Conservation (phyloP, 176 grass and related monocot genomes). For the Melocanna baccifera region DNA sequence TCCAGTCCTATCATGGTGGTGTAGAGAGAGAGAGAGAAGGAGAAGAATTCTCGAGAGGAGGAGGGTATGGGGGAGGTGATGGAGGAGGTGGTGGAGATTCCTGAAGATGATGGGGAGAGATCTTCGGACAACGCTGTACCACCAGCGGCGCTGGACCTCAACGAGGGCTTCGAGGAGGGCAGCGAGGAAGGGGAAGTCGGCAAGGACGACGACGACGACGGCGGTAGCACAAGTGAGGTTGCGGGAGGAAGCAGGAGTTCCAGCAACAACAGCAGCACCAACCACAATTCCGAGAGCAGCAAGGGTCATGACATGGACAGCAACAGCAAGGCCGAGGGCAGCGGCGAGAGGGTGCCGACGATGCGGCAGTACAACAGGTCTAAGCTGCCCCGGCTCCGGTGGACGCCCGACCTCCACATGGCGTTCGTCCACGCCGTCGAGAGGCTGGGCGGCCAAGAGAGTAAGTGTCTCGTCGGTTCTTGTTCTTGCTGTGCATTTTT, state of each 20-base stretch:
- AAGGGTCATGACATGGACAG: conserved; percentile 25
- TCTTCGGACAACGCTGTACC: conserved; percentile 24
- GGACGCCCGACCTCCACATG: conserved; percentile 94
- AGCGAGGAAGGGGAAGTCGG: conserved; percentile 14
- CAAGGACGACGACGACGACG: conserved; percentile 6
- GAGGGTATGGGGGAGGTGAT: conserved; percentile 45
- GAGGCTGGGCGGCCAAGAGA: conserved; percentile 94
- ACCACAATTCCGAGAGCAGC: conserved; percentile 36
- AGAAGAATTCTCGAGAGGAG: conserved; percentile 13
- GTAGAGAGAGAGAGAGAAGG: conserved; percentile 32
- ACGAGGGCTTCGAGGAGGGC: conserved; percentile 41
- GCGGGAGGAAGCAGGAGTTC: conserved; percentile 34
- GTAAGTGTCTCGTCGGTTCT: conserved; percentile 37
- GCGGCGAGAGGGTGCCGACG: conserved; percentile 35
- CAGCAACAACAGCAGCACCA: conserved; percentile 53
- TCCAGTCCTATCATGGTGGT: conserved; percentile 48
- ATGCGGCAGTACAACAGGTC: conserved; percentile 93
- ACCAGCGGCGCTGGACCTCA: conserved; percentile 56
- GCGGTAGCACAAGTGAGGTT: conserved; percentile 36
- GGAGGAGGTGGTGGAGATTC: conserved; percentile 49
- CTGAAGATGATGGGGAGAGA: conserved; percentile 35
- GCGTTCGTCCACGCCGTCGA: conserved; percentile 88
- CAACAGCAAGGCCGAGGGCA: conserved; percentile 43
- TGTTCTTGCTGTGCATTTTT: neutral
- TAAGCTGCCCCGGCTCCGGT: conserved; percentile 78